Percentiles rank a stretch among this genome's conserved stretches.
phyloP scores from a whole-genome alignment of 1,139 yeast species.

The Saccharomyces hybrid region DNA sequence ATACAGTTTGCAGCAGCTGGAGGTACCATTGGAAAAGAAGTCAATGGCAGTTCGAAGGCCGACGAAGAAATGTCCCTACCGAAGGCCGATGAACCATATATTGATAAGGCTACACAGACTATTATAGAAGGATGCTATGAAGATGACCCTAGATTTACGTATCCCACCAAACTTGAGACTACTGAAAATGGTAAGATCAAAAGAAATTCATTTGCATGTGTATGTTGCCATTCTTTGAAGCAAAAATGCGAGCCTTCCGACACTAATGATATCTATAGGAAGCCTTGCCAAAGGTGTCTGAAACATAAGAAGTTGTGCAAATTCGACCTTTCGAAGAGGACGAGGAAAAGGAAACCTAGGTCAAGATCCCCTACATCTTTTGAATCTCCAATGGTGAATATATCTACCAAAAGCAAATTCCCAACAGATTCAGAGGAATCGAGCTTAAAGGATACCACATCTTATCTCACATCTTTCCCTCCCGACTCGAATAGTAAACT shows the following conservation, averaged over 20 bases:
- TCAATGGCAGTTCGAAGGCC: background rate
- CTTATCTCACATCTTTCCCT: background rate
- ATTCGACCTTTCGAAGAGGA: conserved; percentile 54
- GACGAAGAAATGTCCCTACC: background rate
- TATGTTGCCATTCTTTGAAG: conserved; percentile 70
- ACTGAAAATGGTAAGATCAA: conserved; percentile 20
- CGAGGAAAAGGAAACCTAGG: conserved; percentile 45
- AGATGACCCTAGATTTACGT: conserved; percentile 20
- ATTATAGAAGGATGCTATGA: background rate
- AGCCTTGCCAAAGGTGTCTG: conserved; percentile 70
- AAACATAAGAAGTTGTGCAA: conserved; percentile 60
- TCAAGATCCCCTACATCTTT: conserved; percentile 17
- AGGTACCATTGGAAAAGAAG: background rate
- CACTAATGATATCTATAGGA: conserved; percentile 42
- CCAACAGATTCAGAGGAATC: background rate
- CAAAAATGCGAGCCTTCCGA: conserved; percentile 78
- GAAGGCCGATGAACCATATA: background rate
- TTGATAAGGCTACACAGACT: background rate
- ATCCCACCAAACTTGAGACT: conserved; percentile 22
- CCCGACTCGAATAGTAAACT: background rate
- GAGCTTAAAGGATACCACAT: background rate
- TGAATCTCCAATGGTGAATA: background rate
- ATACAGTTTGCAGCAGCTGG: background rate
- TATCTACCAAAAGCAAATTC: background rate
- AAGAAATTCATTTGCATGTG: conserved; percentile 55